Percentiles rank a stretch among this genome's conserved stretches.
phyloP scores from a whole-genome alignment of 768 basidiomycete species.

The Steccherinum ochraceum region DNA sequence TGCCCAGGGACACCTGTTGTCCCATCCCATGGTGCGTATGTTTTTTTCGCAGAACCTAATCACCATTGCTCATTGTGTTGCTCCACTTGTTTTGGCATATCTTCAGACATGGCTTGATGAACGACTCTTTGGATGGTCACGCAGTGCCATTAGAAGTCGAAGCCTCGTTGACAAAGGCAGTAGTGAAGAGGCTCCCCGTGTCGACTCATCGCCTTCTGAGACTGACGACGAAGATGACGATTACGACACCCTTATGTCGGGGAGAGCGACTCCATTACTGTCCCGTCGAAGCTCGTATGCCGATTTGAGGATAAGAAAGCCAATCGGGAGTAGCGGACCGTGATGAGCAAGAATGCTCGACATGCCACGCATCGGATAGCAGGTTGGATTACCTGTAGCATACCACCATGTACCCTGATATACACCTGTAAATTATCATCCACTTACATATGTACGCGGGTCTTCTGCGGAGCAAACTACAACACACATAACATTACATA shows the following conservation, averaged over 20 bases:
- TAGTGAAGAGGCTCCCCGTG: conserved; percentile 68
- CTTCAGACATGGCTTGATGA: conserved; percentile 80
- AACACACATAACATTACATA: conserved; percentile 38
- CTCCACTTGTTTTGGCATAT: neutral
- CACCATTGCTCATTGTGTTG: conserved; percentile 3
- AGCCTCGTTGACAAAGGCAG: conserved; percentile 75
- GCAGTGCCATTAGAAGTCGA: conserved; percentile 51
- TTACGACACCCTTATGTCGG: conserved; percentile 59
- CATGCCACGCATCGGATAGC: neutral
- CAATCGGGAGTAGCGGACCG: no score
- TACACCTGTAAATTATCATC: conserved; percentile 87
- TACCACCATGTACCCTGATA: conserved; percentile 86
- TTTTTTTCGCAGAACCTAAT: conserved; percentile 13
- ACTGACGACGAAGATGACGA: conserved; percentile 88
- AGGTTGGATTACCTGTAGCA: neutral
- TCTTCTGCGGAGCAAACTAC: conserved; percentile 3
- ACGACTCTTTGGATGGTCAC: conserved; percentile 78
- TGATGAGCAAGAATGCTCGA: neutral
- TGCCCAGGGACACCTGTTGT: conserved; percentile 73
- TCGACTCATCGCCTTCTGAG: no score
- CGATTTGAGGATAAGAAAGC: conserved; percentile 17
- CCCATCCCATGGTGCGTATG: conserved; percentile 74
- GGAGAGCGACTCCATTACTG: conserved; percentile 35
- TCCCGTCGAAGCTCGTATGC: conserved; percentile 2
- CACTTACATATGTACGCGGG: conserved; percentile 60